phyloP scores from a whole-genome alignment of 2,329 filamentous ascomycete species.

The Xylaria sp. region DNA sequence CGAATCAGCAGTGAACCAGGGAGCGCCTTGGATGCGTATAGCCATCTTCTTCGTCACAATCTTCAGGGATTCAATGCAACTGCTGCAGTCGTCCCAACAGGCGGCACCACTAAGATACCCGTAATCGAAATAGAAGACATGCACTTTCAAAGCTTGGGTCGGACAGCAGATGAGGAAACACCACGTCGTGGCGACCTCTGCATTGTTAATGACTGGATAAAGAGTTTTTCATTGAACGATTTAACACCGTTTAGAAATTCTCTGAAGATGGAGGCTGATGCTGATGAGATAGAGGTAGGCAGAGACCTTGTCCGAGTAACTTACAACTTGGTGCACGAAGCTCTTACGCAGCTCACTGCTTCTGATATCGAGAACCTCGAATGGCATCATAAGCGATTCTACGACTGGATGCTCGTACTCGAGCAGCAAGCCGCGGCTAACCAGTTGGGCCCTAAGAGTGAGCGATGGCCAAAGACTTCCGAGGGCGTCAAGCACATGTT shows the following conservation, averaged over 20 bases:
- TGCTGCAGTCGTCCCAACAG: neutral
- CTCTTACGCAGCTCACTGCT: slow-evolving; percentile 11
- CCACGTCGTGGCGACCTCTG: slow-evolving; percentile 9
- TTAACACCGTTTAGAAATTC: neutral
- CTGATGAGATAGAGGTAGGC: slow-evolving; percentile 1
- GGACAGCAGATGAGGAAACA: slow-evolving; percentile 1
- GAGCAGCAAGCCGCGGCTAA: slow-evolving; percentile 14
- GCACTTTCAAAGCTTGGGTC: slow-evolving; percentile 19
- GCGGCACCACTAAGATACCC: neutral
- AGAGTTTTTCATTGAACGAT: slow-evolving; percentile 8
- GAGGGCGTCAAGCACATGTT: slow-evolving; percentile 25
- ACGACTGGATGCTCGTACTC: slow-evolving; percentile 19
- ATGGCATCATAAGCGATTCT: slow-evolving; percentile 27
- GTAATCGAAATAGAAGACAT: slow-evolving; percentile 32
- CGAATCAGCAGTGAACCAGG: slow-evolving; percentile 27
- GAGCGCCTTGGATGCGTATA: slow-evolving; percentile 19
- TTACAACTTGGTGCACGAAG: slow-evolving; percentile 24
- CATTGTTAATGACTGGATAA: slow-evolving; percentile 20
- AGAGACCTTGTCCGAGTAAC: slow-evolving; percentile 21
- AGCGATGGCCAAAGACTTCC: slow-evolving; percentile 13
- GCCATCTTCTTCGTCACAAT: slow-evolving; percentile 23
- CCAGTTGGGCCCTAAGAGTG: slow-evolving; percentile 18
- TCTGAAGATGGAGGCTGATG: slow-evolving; percentile 8
- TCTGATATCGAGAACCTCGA: slow-evolving; percentile 19
- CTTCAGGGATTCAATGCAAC: slow-evolving; percentile 19